Base-by-base conservation (phyloP, 805 yeast species). In the Monosporozyma yasuniensis region DNA sequence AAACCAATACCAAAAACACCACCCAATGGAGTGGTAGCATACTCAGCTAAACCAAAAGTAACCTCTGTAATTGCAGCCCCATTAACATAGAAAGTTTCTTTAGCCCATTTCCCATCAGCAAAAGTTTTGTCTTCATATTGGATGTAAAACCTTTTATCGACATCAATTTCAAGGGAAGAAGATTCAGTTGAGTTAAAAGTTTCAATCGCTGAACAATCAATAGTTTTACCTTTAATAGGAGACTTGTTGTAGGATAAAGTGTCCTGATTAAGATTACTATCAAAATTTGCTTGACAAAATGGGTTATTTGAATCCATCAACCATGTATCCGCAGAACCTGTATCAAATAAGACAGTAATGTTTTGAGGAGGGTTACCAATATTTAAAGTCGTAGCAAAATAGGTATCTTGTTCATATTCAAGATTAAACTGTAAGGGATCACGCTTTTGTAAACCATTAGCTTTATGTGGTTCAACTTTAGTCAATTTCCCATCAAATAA, bases 1-100 rank as follows among this genome's bases (percentile, higher is more conserved):
- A 81, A 72, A 1, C 90, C 88, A 51, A 84, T 77, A 16, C 88
- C 87, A 42, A 83, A 66, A 16, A 84, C 88, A 39, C 91, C 89
- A 28, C 56, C 51, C 6, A 61, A 53, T 18, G 78, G 66, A 3
- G 86, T 78, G 50, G 79, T 77, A 2, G 84, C 76, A 38, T 65
- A 61, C 56, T 77, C 76, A 11, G 81, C 89, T 23, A 86, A 74
- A 10, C 90, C 96, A 63, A 87, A 75, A 19, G 84, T 78, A 42
- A 83, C 67, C 50, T 71, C 65, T 0, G 70, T 53, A 11, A 86
- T 69, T 2, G 72, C 65, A 12, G 68, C 61, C 41, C 72, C 77
- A 44, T 77, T 78, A 48, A 86, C 57, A 0, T 56, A 47, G 8
- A 87, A 71, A 35, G 71, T 70, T 57, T 87, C 96, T 38, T 68